phyloP scores from a whole-genome alignment of 805 yeast genomes.

The Cyberlindnera mississippiensis region DNA sequence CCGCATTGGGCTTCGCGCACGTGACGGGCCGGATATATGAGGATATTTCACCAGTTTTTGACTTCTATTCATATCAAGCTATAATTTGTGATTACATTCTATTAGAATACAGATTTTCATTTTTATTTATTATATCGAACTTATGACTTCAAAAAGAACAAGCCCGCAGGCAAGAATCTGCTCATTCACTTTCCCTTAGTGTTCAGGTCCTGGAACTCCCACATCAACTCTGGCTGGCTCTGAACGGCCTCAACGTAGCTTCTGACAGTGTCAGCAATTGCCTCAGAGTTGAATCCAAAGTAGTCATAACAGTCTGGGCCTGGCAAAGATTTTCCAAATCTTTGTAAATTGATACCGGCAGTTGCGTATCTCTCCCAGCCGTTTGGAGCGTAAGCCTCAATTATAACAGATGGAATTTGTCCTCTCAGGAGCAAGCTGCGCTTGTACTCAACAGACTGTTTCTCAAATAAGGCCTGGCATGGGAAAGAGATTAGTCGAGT shows the following conservation, averaged over 20 bases:
- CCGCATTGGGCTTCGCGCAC: neutral
- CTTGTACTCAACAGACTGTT: slow-evolving; percentile 74
- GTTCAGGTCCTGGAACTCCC: slow-evolving; percentile 32
- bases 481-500: slow-evolving; percentile 88
- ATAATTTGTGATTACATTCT: no score
- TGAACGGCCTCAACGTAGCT: slow-evolving; percentile 21
- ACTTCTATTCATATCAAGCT: no score
- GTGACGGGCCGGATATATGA: no score
- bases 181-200: slow-evolving; percentile 8
- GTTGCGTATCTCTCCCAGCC: slow-evolving; percentile 96
- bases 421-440: slow-evolving; percentile 89
- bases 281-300: slow-evolving; percentile 90
- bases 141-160: no score
- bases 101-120: no score
- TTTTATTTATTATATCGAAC: no score
- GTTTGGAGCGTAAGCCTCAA: slow-evolving; percentile 84
- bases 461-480: slow-evolving; percentile 83
- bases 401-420: slow-evolving; percentile 77
- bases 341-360: slow-evolving; percentile 89
- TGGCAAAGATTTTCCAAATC: slow-evolving; percentile 95
- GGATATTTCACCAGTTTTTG: no score
- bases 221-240: slow-evolving; percentile 17
- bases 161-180: no score
- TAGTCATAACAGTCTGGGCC: slow-evolving; percentile 73
- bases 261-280: slow-evolving; percentile 67